Conservation (phyloP, 768 basidiomycete species). For the Amanita phalloides region DNA sequence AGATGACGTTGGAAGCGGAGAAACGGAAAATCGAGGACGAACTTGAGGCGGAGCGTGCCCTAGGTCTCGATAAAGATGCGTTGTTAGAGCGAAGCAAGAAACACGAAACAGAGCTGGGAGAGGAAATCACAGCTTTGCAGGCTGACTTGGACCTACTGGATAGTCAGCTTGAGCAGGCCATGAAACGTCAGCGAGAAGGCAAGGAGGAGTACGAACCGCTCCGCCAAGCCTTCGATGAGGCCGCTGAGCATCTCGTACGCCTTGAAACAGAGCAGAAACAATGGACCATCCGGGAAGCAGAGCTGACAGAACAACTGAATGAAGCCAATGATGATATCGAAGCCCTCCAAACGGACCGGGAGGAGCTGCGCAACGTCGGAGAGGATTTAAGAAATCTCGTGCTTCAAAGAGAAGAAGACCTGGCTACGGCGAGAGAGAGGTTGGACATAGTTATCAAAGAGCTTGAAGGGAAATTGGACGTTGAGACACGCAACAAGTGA, state of each 20-base stretch:
- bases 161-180: constrained; percentile 73
- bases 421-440: constrained; percentile 63
- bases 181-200: constrained; percentile 66
- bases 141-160: constrained; percentile 77
- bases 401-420: constrained; percentile 71
- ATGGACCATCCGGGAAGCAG: constrained; percentile 54
- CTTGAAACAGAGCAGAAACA: constrained; percentile 69
- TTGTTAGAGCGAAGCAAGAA: constrained; percentile 77
- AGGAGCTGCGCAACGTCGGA: constrained; percentile 50
- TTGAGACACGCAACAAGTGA: constrained; percentile 56
- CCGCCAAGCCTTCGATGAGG: constrained; percentile 67
- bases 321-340: constrained; percentile 51
- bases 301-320: constrained; percentile 46
- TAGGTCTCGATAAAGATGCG: constrained; percentile 75
- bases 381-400: constrained; percentile 65
- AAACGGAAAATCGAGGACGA: constrained; percentile 76
- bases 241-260: constrained; percentile 76
- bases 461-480: constrained; percentile 58
- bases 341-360: constrained; percentile 43
- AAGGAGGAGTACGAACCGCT: constrained; percentile 71
- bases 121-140: constrained; percentile 73
- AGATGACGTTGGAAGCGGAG: constrained; percentile 75
- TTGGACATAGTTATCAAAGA: constrained; percentile 55
- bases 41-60: constrained; percentile 70
- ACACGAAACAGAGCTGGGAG: constrained; percentile 77